Conservation (phyloP, 2,329 filamentous ascomycete species). For the Penicillium sp. region DNA sequence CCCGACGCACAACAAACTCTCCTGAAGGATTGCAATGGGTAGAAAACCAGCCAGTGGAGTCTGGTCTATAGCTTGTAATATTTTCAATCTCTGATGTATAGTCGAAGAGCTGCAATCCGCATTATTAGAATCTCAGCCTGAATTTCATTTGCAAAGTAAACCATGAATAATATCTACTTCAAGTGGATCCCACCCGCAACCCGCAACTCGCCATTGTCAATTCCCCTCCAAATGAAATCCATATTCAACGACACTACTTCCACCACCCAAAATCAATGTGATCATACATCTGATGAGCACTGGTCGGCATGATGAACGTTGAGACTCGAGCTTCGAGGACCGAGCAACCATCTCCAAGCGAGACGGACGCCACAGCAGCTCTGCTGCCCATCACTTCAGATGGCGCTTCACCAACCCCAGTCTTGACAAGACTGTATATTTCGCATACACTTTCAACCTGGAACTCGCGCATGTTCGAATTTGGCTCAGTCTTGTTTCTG, state of each 20-base stretch:
- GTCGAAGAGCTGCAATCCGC: constrained; percentile 5
- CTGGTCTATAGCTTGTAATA: constrained; percentile 18
- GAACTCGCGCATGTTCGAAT: constrained; percentile 61
- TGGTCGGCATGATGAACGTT: too few relatives aligned
- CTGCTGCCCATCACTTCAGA: constrained; percentile 1
- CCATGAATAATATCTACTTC: too few relatives aligned
- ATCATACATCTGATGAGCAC: too few relatives aligned
- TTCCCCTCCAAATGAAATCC: background rate
- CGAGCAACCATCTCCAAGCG: background rate
- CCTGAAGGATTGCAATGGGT: constrained; percentile 37
- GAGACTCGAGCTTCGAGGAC: too few relatives aligned
- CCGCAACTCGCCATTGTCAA: background rate
- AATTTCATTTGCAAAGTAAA: constrained; percentile 5
- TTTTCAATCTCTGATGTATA: constrained; percentile 13
- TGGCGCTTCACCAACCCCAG: background rate
- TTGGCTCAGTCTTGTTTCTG: constrained; percentile 56
- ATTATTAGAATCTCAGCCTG: constrained; percentile 20
- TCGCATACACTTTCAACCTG: constrained; percentile 60
- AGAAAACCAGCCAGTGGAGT: constrained; percentile 9
- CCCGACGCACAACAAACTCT: constrained; percentile 53
- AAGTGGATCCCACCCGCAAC: background rate
- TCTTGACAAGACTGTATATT: constrained; percentile 43
- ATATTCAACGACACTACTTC: background rate
- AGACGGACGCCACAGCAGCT: background rate
- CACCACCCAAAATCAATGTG: background rate